Evolutionary conservation across 2,329 filamentous ascomycete genomes (phyloP), one percentile per base, ranked within the genome.

Genomic region (Fusarium penzigii): DNA sequence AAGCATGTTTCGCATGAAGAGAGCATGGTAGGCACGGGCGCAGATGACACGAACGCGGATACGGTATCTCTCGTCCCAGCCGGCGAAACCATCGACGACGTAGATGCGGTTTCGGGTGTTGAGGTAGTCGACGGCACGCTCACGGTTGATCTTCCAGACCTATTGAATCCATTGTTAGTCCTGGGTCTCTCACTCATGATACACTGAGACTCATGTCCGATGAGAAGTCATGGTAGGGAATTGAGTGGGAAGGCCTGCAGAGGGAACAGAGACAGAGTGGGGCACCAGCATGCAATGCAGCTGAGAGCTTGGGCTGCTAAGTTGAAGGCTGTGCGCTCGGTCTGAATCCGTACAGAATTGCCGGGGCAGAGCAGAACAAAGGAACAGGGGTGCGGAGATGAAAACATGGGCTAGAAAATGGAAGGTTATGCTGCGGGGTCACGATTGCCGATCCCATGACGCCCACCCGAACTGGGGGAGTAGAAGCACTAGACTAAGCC

Each of bases 1-100:
- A 71, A 99, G 89, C 94, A 99, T 99, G 84, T 99, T 99, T 72
- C 92, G 90, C 94, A 99, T 99, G 86, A 99, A 99, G 62, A 99
- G 86, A 58, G 94, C 94, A 84, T 99, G 94, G 84, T 99, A 99
- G 76, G 94, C 94, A 72, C 94, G 92, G 64, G 94, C 94, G 79
- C 94, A 99, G 71, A 99, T 92, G 61, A 99, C 93, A 70, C 94
- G 92, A 68, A 99, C 94, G 69, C 87, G 90, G 79, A 99, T 97
- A 64, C 92, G 85, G 83, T 99, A 99, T 75, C 94, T 92, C 81
- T 95, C 88, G 68, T 99, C 94, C 94, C 94, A 99, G 74, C 94
- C 94, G 64, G 94, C 94, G 72, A 88, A 99, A 62, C 94, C 94
- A 74, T 99, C 94, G 63, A 99, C 83, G 62, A 99, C 94, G 76